phyloP scores from a whole-genome alignment of 2,329 filamentous ascomycete genomes.

The Aspergillus sp. region DNA sequence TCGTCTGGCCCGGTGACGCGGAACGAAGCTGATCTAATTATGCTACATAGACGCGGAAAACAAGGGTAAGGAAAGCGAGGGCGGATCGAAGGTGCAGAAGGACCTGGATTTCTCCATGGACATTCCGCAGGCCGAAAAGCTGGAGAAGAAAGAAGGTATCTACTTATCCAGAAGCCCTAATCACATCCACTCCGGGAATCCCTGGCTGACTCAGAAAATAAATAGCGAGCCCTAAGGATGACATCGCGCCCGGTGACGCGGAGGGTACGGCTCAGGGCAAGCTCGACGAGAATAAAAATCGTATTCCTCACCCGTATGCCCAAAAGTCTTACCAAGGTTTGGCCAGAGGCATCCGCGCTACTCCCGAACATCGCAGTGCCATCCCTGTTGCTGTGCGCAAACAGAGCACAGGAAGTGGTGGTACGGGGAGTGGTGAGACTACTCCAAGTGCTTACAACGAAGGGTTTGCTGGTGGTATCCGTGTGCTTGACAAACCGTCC shows the following conservation, averaged over 20 bases:
- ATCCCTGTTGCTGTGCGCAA: constrained; percentile 9
- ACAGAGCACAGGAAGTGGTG: constrained; percentile 3
- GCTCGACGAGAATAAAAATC: background rate
- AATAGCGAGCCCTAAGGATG: background rate
- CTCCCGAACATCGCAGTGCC: constrained; percentile 8
- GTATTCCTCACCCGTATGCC: constrained; percentile 2
- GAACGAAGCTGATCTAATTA: too few species aligned
- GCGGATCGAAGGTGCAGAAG: too few species aligned
- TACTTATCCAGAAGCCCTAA: too few species aligned
- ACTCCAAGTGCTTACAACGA: constrained; percentile 1
- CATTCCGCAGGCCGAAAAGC: background rate
- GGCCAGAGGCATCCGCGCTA: constrained; percentile 6
- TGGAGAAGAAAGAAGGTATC: background rate
- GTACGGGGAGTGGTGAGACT: background rate
- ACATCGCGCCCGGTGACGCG: background rate
- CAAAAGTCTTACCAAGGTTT: constrained; percentile 1
- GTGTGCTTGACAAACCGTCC: constrained; percentile 5
- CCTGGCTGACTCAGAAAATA: background rate
- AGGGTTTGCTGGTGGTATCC: constrained; percentile 1
- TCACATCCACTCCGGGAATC: too few species aligned
- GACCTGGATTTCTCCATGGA: background rate
- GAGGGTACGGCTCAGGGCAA: background rate
- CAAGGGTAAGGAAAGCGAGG: too few species aligned
- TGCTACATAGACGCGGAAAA: too few species aligned
- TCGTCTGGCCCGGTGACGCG: too few species aligned